Evolutionary conservation across 305 asterid species (phyloP).

Genomic region (Solanum hybrid): DNA sequence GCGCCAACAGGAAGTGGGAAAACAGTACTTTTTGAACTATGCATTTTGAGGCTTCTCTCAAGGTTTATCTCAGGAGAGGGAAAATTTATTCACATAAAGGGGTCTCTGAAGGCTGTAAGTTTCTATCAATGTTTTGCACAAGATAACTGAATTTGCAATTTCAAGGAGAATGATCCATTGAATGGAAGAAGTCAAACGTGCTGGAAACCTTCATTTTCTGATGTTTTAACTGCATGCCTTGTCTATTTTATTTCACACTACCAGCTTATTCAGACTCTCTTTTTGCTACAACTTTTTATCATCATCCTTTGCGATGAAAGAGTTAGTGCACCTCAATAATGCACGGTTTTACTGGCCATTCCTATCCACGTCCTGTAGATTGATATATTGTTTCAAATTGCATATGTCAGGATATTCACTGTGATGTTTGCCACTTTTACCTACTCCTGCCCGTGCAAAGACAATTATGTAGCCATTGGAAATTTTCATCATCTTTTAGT

Average conservation of each 20-base stretch:
- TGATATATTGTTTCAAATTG: too few species aligned
- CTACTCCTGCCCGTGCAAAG: neutral
- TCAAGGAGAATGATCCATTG: neutral
- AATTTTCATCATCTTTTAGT: neutral
- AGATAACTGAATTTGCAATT: neutral
- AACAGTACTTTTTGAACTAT: conserved; percentile 88
- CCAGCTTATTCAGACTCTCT: neutral
- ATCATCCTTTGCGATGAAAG: neutral
- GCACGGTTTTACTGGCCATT: neutral
- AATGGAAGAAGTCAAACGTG: neutral
- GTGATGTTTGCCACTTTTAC: neutral
- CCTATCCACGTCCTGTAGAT: too few species aligned
- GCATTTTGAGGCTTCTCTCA: conserved; percentile 92
- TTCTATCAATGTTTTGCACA: neutral
- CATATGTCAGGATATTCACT: too few species aligned
- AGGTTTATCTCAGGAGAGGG: conserved; percentile 61
- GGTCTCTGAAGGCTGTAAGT: conserved; percentile 82
- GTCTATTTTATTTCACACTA: neutral
- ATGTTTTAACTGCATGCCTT: neutral
- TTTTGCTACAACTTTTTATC: neutral
- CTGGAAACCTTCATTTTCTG: neutral
- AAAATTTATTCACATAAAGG: conserved; percentile 51
- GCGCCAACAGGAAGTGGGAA: conserved; percentile 99
- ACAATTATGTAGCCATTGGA: neutral
- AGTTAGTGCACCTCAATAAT: neutral